Base-by-base conservation (phyloP, 208 protist genomes). In the Herpetomonas samuelpessoai region DNA sequence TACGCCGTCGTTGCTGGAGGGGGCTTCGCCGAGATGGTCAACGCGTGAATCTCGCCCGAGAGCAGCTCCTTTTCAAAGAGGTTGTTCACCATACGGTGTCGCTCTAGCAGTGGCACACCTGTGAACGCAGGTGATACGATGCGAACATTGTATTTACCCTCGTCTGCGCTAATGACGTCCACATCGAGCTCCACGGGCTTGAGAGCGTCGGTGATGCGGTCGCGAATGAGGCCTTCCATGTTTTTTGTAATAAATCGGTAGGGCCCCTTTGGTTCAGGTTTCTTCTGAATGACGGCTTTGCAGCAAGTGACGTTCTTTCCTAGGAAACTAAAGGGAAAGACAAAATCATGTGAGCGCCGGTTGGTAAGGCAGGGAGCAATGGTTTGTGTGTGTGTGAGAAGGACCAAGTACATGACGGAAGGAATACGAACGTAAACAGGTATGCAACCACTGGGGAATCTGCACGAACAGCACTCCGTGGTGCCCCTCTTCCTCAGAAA, bases 51-150 rank as follows among this genome's bases (percentile, higher is more conserved):
- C 3, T 55, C 60, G n/a, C 83, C 83, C 1, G 76, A 83, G 1
- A 81, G 62, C 1, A 92, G 68, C 58, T 90, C 79, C 29, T 87
- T 69, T 31, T 81, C 73, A 58, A 92, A 92, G 28, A 92, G 46
- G 24, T 77, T 66, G 59, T 88, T 89, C 29, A 92, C 74, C 65
- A 81, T 80, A 39, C 82, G 72, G 55, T 92, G 86, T 14, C 86
- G 72, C 39, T 90, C 71, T 16, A 92, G 46, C 29, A 92, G 73
- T 14, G 82, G 29, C 10, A 88, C 51, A 28, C 63, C 75, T 4
- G 71, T 68, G 51, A 92, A 92, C 9, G 56, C 73, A 4, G 60
- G 28, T 6, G 83, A 83, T 0, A 83, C 59, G 46, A 91, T 74
- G 19, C 47, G 41, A n/a, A 91, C 75, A 30, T 74, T 74, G 57